Evolutionary conservation across 192 early-diverging fungal species (phyloP).

Genomic region (Cetraspora pellucida): DNA sequence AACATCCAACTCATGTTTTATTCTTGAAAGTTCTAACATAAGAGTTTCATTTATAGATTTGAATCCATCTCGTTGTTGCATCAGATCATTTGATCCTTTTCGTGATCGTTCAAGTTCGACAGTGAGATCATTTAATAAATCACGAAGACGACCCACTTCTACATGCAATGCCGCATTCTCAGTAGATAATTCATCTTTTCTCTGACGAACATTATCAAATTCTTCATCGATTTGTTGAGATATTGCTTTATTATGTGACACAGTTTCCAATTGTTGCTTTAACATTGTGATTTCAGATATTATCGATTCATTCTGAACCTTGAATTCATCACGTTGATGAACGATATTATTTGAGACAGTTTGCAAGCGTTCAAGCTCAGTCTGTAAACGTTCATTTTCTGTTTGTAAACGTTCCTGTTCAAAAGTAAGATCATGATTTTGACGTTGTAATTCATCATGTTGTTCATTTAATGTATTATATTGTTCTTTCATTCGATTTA

Average conservation of each 20-base stretch:
- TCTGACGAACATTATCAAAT: no score
- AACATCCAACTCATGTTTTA: no score
- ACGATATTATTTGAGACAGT: not conserved
- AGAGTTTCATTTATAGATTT: no score
- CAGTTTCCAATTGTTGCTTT: not conserved
- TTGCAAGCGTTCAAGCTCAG: not conserved
- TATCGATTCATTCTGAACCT: not conserved
- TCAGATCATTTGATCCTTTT: no score
- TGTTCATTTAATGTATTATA: not conserved
- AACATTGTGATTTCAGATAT: not conserved
- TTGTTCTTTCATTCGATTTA: not conserved
- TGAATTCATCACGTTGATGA: not conserved
- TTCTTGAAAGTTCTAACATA: no score
- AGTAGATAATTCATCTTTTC: no score
- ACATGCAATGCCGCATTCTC: no score
- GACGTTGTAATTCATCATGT: not conserved
- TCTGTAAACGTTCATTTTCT: slow-evolving; percentile 8
- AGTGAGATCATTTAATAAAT: no score
- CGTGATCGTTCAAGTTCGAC: no score
- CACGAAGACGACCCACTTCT: no score
- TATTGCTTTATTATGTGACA: not conserved
- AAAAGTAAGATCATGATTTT: not conserved
- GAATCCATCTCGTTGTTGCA: no score
- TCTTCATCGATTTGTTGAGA: not conserved
- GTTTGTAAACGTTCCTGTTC: not conserved